Conservation (phyloP, 2,329 filamentous ascomycete species). For the Trichoderma koningii region DNA sequence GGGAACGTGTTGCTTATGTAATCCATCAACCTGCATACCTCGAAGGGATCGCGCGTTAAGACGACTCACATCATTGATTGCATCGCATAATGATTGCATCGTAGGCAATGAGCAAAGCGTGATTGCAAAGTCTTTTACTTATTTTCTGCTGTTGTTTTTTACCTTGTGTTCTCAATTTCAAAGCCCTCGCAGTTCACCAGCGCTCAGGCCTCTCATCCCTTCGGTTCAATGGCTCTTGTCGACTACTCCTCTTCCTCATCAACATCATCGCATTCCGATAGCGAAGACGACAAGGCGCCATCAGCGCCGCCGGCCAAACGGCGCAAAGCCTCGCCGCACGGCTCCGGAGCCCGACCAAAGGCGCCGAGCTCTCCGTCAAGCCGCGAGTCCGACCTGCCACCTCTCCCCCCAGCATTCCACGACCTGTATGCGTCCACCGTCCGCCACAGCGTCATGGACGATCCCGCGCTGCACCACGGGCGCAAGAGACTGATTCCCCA, state of each 20-base stretch:
- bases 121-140: too few relatives aligned
- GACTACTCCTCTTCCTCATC: slow-evolving; percentile 60
- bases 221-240: slow-evolving; percentile 61
- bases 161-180: too few relatives aligned
- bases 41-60: too few relatives aligned
- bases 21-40: too few relatives aligned
- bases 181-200: too few relatives aligned
- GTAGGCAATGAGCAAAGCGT: too few relatives aligned
- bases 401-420: slow-evolving; percentile 78
- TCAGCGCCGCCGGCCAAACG: slow-evolving; percentile 42
- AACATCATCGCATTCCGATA: slow-evolving; percentile 28
- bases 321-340: slow-evolving; percentile 36
- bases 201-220: too few relatives aligned
- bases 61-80: too few relatives aligned
- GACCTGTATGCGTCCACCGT: slow-evolving; percentile 86
- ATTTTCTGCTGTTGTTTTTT: too few relatives aligned
- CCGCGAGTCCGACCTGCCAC: slow-evolving; percentile 55
- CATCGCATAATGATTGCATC: too few relatives aligned
- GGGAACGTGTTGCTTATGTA: too few relatives aligned
- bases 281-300: slow-evolving; percentile 30
- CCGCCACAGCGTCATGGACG: slow-evolving; percentile 75
- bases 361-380: slow-evolving; percentile 6
- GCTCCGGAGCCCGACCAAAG: slow-evolving; percentile 3
- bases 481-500: slow-evolving; percentile 82
- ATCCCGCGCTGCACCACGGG: slow-evolving; percentile 82